Conservation (phyloP, 805 yeast species). For the Barnettozyma populi region DNA sequence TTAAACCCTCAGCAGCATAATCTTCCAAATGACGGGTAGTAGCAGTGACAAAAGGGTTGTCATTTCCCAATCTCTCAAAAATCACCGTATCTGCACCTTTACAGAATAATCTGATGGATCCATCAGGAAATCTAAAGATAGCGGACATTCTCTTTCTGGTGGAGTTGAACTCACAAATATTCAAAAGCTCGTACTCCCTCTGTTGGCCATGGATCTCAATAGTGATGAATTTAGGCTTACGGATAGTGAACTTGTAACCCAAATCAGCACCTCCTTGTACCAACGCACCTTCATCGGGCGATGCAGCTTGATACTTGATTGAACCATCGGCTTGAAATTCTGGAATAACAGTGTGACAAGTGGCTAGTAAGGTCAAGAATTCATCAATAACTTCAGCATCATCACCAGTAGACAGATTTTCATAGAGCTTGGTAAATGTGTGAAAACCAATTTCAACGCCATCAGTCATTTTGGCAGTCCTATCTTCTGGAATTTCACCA, state of each 20-base stretch:
- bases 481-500: conserved; percentile 87
- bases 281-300: conserved; percentile 98
- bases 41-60: conserved; percentile 75
- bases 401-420: conserved; percentile 40
- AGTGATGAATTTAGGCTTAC: conserved; percentile 79
- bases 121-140: conserved; percentile 90
- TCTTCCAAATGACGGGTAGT: conserved; percentile 89
- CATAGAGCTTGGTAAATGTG: conserved; percentile 58
- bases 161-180: conserved; percentile 94
- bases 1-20: conserved; percentile 91
- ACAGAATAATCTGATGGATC: conserved; percentile 78
- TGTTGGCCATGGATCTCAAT: conserved; percentile 49
- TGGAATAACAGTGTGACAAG: conserved; percentile 98
- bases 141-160: conserved; percentile 98
- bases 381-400: conserved; percentile 56
- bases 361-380: conserved; percentile 76
- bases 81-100: conserved; percentile 99
- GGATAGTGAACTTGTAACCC: conserved; percentile 78
- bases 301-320: conserved; percentile 95
- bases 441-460: conserved; percentile 79
- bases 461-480: conserved; percentile 61
- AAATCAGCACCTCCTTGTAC: conserved; percentile 93
- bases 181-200: conserved; percentile 66
- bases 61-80: conserved; percentile 68
- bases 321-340: conserved; percentile 59